Conservation (phyloP, 225 moss, liverwort and hornwort genomes). For the Sphagnum tenellum region DNA sequence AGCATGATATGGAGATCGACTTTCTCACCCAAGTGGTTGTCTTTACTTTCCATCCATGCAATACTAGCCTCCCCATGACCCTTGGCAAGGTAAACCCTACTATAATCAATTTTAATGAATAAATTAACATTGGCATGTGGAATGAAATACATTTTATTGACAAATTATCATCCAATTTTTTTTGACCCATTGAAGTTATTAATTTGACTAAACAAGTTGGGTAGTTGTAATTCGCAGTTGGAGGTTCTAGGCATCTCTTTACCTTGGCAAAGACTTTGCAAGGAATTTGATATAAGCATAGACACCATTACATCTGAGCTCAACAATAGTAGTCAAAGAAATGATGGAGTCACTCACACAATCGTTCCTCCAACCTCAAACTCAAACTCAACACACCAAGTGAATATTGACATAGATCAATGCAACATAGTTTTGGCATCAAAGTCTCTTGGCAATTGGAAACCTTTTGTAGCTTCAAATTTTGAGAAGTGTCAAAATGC, state of each 20-base stretch:
- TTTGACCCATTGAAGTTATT: no score
- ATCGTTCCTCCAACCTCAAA: conserved; percentile 1
- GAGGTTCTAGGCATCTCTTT: conserved; percentile 86
- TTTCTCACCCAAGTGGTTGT: conserved; percentile 77
- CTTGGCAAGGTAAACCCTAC: conserved; percentile 64
- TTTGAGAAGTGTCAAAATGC: no score
- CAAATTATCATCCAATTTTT: no score
- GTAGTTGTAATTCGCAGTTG: conserved; percentile 31
- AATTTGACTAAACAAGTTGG: no score
- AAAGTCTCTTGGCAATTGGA: no score
- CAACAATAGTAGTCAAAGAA: no score
- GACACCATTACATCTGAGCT: neutral
- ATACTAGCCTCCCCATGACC: conserved; percentile 56
- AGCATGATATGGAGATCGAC: conserved; percentile 85
- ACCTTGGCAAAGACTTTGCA: conserved; percentile 51
- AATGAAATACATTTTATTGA: no score
- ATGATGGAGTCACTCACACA: conserved; percentile 6
- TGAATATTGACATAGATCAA: conserved; percentile 30
- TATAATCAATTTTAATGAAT: no score
- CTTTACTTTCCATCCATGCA: conserved; percentile 65
- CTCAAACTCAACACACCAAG: conserved; percentile 53
- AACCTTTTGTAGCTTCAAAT: no score
- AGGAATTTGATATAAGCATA: conserved; percentile 19
- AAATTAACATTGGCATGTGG: no score
- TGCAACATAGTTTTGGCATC: conserved; percentile 5